Conservation (phyloP, 371 early-diverging fungal genomes). For the Globomyces sp. region DNA sequence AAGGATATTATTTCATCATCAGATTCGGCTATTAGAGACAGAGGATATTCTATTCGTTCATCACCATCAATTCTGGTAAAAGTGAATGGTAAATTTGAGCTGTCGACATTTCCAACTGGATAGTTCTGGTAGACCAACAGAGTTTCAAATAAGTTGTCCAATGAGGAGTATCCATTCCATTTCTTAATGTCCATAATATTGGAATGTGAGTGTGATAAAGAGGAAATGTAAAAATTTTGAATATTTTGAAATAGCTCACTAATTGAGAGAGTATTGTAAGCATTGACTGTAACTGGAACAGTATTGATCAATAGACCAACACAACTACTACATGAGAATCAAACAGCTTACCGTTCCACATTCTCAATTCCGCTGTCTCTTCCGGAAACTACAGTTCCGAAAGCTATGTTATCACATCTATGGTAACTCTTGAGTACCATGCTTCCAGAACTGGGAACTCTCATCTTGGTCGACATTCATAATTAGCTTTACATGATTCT, state of each 20-base stretch:
- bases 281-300: not conserved
- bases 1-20: not conserved
- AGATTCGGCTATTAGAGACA: not conserved
- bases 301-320: not conserved
- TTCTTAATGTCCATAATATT: not conserved
- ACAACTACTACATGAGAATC: not conserved
- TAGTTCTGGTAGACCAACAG: not conserved
- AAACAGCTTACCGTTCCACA: slow-evolving; percentile 6
- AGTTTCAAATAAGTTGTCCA: not conserved
- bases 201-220: not conserved
- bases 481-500: no score
- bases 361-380: not conserved
- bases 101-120: not conserved
- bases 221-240: not conserved
- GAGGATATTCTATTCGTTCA: not conserved
- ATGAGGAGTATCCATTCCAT: not conserved
- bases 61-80: not conserved
- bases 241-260: not conserved
- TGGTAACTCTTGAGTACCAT: not conserved
- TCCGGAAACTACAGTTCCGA: not conserved
- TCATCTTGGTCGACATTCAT: no score
- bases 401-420: not conserved
- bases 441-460: no score
- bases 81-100: not conserved
- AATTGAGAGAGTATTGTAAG: not conserved